Conservation (phyloP, 768 basidiomycete genomes). For the Hericium erinaceus region DNA sequence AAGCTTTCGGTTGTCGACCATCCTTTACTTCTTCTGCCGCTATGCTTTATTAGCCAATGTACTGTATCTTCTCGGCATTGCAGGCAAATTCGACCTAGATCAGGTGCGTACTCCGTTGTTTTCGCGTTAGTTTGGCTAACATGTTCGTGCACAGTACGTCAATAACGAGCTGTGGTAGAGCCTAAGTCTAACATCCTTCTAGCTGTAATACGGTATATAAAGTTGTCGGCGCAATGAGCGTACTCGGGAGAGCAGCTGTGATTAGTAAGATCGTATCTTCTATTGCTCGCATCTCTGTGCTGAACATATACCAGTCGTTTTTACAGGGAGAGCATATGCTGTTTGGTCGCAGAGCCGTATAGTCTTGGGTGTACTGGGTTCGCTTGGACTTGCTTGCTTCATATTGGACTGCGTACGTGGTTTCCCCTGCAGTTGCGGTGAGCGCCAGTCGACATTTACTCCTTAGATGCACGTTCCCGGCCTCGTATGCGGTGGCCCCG, state of each 20-base stretch:
- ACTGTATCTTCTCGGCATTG: constrained; percentile 20
- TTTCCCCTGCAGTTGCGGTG: not conserved
- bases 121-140: not conserved
- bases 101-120: not conserved
- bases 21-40: constrained; percentile 25
- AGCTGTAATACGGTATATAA: constrained; percentile 23
- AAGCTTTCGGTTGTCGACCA: constrained; percentile 19
- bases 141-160: not conserved
- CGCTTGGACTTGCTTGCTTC: not conserved
- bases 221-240: constrained; percentile 21
- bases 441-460: constrained; percentile 9
- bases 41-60: constrained; percentile 27
- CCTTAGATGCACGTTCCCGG: constrained; percentile 17
- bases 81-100: constrained; percentile 10
- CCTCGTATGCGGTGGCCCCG: constrained; percentile 7
- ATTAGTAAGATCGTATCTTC: constrained; percentile 10
- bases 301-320: not conserved
- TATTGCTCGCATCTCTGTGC: not conserved
- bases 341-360: not conserved
- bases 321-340: not conserved
- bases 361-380: not conserved
- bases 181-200: not conserved
- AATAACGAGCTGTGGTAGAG: too few species aligned
- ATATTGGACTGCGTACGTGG: not conserved
- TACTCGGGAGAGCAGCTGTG: constrained; percentile 21